A percentile compares a stretch with the other conserved stretches of the same genome.
phyloP scores from a whole-genome alignment of 1,284 basidiomycete species.

The Tetrapyrgos nigripes region DNA sequence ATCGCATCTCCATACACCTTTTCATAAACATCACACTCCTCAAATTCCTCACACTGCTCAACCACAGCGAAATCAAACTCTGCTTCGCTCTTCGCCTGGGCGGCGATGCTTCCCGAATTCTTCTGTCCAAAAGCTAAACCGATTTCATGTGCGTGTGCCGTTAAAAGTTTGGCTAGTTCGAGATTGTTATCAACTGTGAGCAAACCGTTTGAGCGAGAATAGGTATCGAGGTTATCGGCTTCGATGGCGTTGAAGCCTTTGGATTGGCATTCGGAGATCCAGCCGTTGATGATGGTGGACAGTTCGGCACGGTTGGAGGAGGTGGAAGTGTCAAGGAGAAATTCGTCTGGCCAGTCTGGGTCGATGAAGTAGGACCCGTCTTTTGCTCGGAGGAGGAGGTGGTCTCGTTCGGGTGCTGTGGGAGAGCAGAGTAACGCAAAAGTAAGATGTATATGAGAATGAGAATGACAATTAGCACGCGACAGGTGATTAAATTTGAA shows the following conservation, averaged over 20 bases:
- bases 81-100: slow-evolving; percentile 3
- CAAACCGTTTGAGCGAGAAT: slow-evolving; percentile 12
- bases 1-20: slow-evolving; percentile 15
- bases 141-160: slow-evolving; percentile 14
- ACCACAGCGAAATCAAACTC: slow-evolving; percentile 20
- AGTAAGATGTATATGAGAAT: too few relatives aligned
- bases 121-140: slow-evolving; percentile 19
- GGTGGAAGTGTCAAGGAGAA: slow-evolving; percentile 18
- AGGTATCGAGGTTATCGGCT: slow-evolving; percentile 21
- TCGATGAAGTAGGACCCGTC: slow-evolving; percentile 12
- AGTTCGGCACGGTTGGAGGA: slow-evolving; percentile 12
- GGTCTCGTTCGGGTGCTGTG: neutral
- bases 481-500: neutral
- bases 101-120: slow-evolving; percentile 12
- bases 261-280: slow-evolving; percentile 12
- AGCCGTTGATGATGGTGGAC: slow-evolving; percentile 13
- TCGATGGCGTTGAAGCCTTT: slow-evolving; percentile 22
- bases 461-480: too few relatives aligned
- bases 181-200: slow-evolving; percentile 15
- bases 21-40: slow-evolving; percentile 18
- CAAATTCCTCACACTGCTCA: slow-evolving; percentile 18
- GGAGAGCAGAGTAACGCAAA: too few relatives aligned
- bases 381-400: slow-evolving; percentile 11
- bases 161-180: slow-evolving; percentile 13
- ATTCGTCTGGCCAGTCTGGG: slow-evolving; percentile 19